Conservation (phyloP, 2,329 filamentous ascomycete genomes). For the Colletotrichum somersetense region DNA sequence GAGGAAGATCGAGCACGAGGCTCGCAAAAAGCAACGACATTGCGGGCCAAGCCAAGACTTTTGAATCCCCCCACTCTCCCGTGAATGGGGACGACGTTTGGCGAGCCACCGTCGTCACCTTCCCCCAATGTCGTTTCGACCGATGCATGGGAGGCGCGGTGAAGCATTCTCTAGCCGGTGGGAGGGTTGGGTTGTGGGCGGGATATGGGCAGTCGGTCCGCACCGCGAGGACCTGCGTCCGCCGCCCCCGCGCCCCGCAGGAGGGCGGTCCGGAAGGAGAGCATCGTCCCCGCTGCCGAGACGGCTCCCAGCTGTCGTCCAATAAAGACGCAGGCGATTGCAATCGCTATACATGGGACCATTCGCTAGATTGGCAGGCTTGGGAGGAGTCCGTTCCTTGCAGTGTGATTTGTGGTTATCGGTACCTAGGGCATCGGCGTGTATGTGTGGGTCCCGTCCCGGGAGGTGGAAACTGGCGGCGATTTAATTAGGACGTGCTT, state of each 20-base stretch:
- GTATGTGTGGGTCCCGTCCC: constrained; percentile 11
- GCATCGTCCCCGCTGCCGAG: constrained; percentile 2
- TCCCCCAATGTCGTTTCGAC: constrained; percentile 26
- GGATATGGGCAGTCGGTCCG: background rate
- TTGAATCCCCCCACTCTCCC: constrained; percentile 19
- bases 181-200: constrained; percentile 1
- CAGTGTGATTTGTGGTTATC: background rate
- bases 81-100: background rate
- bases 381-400: background rate
- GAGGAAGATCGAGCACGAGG: background rate
- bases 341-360: constrained; percentile 21
- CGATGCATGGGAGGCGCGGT: background rate
- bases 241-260: background rate
- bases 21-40: constrained; percentile 22
- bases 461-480: constrained; percentile 4
- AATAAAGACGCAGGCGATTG: constrained; percentile 25
- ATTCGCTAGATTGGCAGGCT: background rate
- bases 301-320: constrained; percentile 7
- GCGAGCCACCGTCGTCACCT: constrained; percentile 24
- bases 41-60: constrained; percentile 9
- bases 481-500: background rate
- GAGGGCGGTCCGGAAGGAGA: background rate
- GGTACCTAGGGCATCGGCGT: background rate
- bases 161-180: constrained; percentile 13
- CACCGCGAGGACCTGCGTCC: background rate